phyloP scores from a whole-genome alignment of 169 alveolate species.

The Cryptosporidium sp. region DNA sequence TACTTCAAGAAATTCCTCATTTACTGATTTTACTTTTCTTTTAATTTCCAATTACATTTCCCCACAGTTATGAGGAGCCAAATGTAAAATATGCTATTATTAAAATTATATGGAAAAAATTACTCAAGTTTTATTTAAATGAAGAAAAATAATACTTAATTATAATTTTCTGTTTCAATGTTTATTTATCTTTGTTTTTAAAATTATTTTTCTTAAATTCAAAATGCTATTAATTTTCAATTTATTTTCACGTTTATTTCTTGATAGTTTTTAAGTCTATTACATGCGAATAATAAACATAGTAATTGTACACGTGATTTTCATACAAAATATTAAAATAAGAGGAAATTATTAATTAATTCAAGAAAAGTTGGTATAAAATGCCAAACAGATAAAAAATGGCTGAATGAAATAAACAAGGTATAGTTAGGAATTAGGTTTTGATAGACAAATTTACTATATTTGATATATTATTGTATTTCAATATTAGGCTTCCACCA shows the following conservation, averaged over 20 bases:
- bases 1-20: background rate
- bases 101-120: background rate
- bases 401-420: background rate
- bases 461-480: background rate
- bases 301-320: background rate
- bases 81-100: background rate
- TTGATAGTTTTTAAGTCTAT: background rate
- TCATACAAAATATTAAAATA: too few relatives aligned
- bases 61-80: slow-evolving; percentile 57
- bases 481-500: slow-evolving; percentile 68
- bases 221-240: too few relatives aligned
- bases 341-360: too few relatives aligned
- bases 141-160: background rate
- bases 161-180: too few relatives aligned
- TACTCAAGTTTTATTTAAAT: background rate
- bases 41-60: background rate
- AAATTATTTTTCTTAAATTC: too few relatives aligned
- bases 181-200: too few relatives aligned
- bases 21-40: background rate
- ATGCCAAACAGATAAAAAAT: background rate
- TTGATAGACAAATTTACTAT: background rate
- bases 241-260: background rate
- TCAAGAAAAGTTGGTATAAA: too few relatives aligned
- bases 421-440: background rate
- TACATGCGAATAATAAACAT: too few relatives aligned